A percentile compares a stretch with the other conserved stretches of the same genome.
Conservation (phyloP, 805 yeast species). For the Cyberlindnera mrakii region DNA sequence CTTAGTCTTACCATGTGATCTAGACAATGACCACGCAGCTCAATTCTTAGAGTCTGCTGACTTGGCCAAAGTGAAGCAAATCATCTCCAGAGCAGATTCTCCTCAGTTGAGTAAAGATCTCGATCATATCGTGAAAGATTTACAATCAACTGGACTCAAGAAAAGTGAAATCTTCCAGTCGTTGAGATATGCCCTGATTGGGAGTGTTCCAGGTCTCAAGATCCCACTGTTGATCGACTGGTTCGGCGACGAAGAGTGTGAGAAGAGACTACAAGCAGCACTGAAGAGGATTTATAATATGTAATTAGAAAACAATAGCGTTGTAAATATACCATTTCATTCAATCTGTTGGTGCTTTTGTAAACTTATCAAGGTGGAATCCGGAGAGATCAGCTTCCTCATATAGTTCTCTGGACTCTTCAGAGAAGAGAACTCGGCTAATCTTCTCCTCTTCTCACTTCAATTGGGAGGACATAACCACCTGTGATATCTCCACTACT, state of each 20-base stretch:
- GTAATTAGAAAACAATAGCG: background rate
- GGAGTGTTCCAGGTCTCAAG: slow-evolving; percentile 63
- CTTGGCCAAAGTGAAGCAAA: slow-evolving; percentile 2
- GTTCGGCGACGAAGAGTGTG: slow-evolving; percentile 40
- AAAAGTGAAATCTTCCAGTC: slow-evolving; percentile 46
- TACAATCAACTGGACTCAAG: slow-evolving; percentile 19
- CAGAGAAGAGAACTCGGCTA: too few relatives aligned
- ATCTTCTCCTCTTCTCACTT: too few relatives aligned
- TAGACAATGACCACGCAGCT: slow-evolving; percentile 22
- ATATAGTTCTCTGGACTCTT: too few relatives aligned
- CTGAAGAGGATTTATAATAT: background rate
- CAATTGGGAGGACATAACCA: too few relatives aligned
- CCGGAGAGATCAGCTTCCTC: too few relatives aligned
- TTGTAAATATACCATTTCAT: too few relatives aligned
- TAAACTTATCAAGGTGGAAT: too few relatives aligned
- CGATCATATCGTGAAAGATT: slow-evolving; percentile 1
- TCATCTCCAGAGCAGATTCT: slow-evolving; percentile 15
- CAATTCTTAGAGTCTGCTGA: slow-evolving; percentile 25
- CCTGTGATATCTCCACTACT: too few relatives aligned
- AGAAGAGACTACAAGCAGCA: slow-evolving; percentile 24
- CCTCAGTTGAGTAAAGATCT: slow-evolving; percentile 4
- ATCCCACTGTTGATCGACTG: slow-evolving; percentile 51
- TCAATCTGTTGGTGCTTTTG: too few relatives aligned
- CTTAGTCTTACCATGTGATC: slow-evolving; percentile 33
- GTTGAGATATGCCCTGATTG: slow-evolving; percentile 64